Base-by-base conservation (phyloP, 2,329 filamentous ascomycete species). In the Sarocladiaceae sp. region DNA sequence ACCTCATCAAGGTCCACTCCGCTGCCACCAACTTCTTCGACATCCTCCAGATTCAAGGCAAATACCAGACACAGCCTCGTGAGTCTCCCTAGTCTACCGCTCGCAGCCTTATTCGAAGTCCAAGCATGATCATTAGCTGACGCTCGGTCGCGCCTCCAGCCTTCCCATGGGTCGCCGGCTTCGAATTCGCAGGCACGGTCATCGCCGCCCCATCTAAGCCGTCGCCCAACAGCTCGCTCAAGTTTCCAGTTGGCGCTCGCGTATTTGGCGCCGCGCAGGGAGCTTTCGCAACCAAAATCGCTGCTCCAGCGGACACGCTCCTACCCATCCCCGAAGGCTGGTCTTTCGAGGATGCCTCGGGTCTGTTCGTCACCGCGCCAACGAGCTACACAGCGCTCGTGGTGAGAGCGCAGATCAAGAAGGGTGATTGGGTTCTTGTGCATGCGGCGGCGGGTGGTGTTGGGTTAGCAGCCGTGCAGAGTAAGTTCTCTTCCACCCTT, bases 1-100 rank as follows among this genome's bases (percentile, higher is more conserved):
- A 96, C 62, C 74, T 94, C 51, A 85, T 97, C 60, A 78, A 82
- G 58, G 85, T 97, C 56, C 86, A 88, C 65, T 88, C 91, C 37
- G 78, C 85, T 1, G 91, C 88, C 16, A 87, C 88, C 57, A 97
- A 97, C 69, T 97, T 97, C 76, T 97, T 96, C 71, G 91, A 97
- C 63, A 85, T 95, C 47, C 80, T 97, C 45, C 91, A 97, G 61
- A 88, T 96, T 58, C 84, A 88, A 58, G 91, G 91, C 46, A 95
- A 94, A 77, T 97, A 97, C 67, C 91, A 97, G 61, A 77, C 88
- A 60, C 90, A 96, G 57, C 89, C 89, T 0, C 80, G 74, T 78
- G 63, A 23, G 68, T 50, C 3, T 13, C 27, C 41, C 23, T 19
- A 16, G 19, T 4, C 16, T 35, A 24, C 4, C 32, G 13, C 31